Base-by-base conservation (phyloP, 768 basidiomycete genomes). In the Serendipita sp. region DNA sequence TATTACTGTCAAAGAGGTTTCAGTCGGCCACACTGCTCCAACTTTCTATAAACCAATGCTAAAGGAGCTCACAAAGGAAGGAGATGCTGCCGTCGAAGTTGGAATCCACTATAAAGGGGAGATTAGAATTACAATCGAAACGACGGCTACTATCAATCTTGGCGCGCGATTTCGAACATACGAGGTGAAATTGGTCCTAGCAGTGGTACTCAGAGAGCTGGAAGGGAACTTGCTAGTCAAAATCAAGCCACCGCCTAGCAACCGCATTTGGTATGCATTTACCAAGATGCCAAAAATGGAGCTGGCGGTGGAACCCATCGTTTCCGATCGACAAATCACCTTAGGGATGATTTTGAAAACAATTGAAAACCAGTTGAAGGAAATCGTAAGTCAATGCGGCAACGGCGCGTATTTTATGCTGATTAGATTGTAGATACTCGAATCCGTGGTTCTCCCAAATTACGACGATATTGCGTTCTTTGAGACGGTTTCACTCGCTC, bases 401-500 rank as follows among this genome's bases (percentile, higher is more conserved):
- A 14, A 61, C 14, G 26, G 11, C 11, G 5, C 11, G 7, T 34
- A 3, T 53, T 22, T 62, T 30, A 63, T 53, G 61, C 13, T 64
- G 62, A 50, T 62, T 2, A 41, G 42, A 42, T 64, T 61, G 17
- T 68, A 98, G 94, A 89, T 98, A 63, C 80, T 83, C 67, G 95
- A 99, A 67, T 93, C 93, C 0, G 81, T 98, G 20, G 96, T 99
- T 20, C 75, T 94, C 71, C 96, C 96, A 3, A 90, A 96, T 73
- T 96, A 97, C 92, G 96, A 99, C 71, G 96, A 99, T 69, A 88
- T 98, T 64, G 79, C 93, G 13, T 97, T 93, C 79, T 98, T 95
- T 71, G 88, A 96, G 71, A 94, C 87, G 38, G 69, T 69, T 2
- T 68, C 70, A 2, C 85, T 80, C 68, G 67, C 70, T 60, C 84